Evolutionary conservation across 2,329 filamentous ascomycete species (phyloP).

Genomic region (Aspergillus sp.): DNA sequence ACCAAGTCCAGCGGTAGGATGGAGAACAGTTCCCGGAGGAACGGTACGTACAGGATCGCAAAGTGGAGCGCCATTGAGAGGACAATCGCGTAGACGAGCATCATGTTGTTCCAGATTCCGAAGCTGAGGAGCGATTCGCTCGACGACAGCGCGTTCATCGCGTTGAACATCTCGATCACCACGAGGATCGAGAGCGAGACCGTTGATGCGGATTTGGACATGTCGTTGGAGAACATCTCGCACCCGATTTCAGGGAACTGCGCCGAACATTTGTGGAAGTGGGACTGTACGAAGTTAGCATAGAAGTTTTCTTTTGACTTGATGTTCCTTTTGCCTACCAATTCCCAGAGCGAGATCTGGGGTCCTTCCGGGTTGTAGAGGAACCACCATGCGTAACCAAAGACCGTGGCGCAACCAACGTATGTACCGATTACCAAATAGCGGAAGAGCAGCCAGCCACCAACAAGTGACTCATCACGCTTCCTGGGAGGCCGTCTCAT

Average conservation of each 20-base stretch:
- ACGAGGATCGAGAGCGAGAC: conserved; percentile 85
- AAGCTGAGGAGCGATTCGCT: conserved; percentile 89
- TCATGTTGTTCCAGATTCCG: conserved; percentile 97
- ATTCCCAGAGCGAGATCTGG: conserved; percentile 80
- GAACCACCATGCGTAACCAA: conserved; percentile 99
- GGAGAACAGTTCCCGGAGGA: conserved; percentile 80
- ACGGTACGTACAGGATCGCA: conserved; percentile 80
- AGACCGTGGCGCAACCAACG: conserved; percentile 87
- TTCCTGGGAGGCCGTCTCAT: conserved; percentile 89
- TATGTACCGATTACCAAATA: conserved; percentile 96
- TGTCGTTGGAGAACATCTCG: conserved; percentile 77
- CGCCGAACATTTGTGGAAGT: conserved; percentile 87
- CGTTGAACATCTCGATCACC: conserved; percentile 98
- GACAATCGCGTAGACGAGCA: conserved; percentile 87
- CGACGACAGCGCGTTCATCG: conserved; percentile 93
- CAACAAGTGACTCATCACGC: conserved; percentile 84
- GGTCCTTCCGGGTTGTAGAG: conserved; percentile 88
- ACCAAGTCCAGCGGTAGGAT: conserved; percentile 76
- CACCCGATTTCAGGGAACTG: conserved; percentile 86
- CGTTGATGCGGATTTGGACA: conserved; percentile 82
- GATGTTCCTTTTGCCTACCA: conserved; percentile 40
- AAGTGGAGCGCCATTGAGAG: conserved; percentile 95
- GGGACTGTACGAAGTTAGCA: conserved; percentile 39
- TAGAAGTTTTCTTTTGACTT: neutral
- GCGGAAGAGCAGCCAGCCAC: conserved; percentile 93